Conservation (phyloP, 2,329 filamentous ascomycete species). For the Fusarium sp. region DNA sequence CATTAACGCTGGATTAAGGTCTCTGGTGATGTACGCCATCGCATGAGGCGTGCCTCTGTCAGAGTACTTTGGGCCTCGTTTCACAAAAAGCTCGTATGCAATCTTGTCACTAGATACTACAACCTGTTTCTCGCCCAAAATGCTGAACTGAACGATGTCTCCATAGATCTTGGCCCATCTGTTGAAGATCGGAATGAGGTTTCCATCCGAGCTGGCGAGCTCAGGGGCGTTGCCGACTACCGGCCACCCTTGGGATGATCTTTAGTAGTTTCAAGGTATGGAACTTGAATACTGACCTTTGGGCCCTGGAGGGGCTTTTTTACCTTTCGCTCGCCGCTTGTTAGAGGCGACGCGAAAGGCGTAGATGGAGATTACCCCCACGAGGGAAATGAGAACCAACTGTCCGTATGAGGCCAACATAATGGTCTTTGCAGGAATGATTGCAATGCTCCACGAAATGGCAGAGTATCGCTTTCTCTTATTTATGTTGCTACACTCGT, state of each 20-base stretch:
- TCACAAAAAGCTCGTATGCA: background rate
- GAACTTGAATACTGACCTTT: background rate
- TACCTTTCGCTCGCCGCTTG: background rate
- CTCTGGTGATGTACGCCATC: background rate
- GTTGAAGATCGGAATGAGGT: conserved; percentile 6
- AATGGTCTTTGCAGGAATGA: background rate
- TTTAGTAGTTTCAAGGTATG: background rate
- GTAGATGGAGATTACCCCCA: background rate
- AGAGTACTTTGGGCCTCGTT: conserved; percentile 3
- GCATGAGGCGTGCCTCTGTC: conserved; percentile 4
- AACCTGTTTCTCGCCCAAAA: conserved; percentile 9
- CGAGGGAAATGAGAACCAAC: background rate
- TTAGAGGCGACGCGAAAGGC: background rate
- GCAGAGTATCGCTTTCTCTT: background rate
- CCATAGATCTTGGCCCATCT: background rate
- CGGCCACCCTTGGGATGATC: background rate
- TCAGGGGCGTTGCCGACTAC: conserved; percentile 8
- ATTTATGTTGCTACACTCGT: background rate
- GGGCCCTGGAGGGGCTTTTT: conserved; percentile 1
- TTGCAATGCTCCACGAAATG: background rate
- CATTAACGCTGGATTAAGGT: background rate
- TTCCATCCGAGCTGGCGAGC: background rate
- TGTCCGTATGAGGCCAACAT: background rate
- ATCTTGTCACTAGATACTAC: background rate
- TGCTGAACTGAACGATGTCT: conserved; percentile 4